Evolutionary conservation across 106 monocot species (phyloP), one percentile per base, ranked within the genome.

Genomic region (Dendrobium catenatum): DNA sequence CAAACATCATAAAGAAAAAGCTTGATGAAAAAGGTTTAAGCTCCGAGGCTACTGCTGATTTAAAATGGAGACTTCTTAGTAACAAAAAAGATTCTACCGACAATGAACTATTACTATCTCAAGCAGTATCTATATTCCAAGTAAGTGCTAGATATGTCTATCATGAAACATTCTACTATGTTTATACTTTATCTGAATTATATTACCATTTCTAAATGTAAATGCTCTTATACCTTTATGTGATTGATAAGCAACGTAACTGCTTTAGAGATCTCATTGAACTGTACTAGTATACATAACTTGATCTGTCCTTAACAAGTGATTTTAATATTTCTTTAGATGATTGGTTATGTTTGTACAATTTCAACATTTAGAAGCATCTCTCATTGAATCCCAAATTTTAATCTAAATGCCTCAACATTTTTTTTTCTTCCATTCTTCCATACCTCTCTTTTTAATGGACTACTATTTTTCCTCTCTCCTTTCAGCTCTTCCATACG

Each of bases 61-160:
- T 93, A 13, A 99, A 87, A 86, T 99, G 99, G 93, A 91, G 86
- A 80, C 88, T 99, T 78, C 80, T 97, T 46, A 89, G 87, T 86
- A 93, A 95, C 27, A 93, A 83, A 88, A 77, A 42, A 73, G 86
- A 86, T 78, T 83, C 86, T 81, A 79, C 77, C 78, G 93, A 95
- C 17, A 77, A 73, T 72, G 84, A 88, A 80, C 64, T 88, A 41
- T 84, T 99, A 66, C 91, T 99, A 51, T 90, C 95, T n/a, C 84
- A 89, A 83, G 95, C 91, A 46, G 81, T 93, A 6, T 81, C 91
- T 55, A 86, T 99, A 80, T 99, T 99, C 79, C 93, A 89, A 83
- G 99, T 95, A 86, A 91, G 95, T 85, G 22, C 9, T 77, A 20
- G 41, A 42, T 74, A 18, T 61, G 15, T 42, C n/a, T 17, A 13